Evolutionary conservation across 768 basidiomycete genomes (phyloP), one percentile per base, ranked within the genome.

Genomic region (Rhodotorula kratochvilovae): DNA sequence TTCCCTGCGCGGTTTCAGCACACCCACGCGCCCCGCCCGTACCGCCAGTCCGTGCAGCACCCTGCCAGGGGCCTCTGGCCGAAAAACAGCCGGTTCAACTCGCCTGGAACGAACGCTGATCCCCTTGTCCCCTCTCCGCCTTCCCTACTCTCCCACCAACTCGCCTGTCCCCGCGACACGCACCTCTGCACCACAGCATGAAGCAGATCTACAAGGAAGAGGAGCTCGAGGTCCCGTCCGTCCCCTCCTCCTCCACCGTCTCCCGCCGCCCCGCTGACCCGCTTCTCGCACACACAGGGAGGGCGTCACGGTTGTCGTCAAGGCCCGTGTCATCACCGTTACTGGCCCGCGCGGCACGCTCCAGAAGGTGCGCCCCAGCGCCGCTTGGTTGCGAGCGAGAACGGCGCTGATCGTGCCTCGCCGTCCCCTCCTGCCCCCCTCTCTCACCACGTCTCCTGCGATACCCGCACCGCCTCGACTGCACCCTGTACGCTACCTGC

Each of bases 331-430:
- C 78, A 89, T 99, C 81, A 88, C 87, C 70, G 94, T 99, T 77
- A 88, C 87, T 75, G 96, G 96, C 42, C 91, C 96, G 66, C 87
- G 96, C 65, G 96, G 96, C 75, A 90, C 87, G 63, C 86, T 99
- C 79, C 89, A 87, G 79, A 96, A 96, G 77, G 77, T 76, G 51
- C 59, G 74, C 29, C 27, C 31, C 33, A 11, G 42, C 35, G 33
- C 15, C 0, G 36, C 16, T 5, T 4, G 19, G 19, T 17, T 19
- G 39, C 2, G 39, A 27, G 23, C 58, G 25, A 33, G 19, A 5
- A 17, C 17, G 29, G 11, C 11, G 63, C 63, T 63, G 39, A 63
- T 29, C 8, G 31, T 55, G 10, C 27, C 29, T n/a, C 29, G 11
- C n/a, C 53, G 31, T n/a, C n/a, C n/a, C n/a, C n/a, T n/a, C n/a